phyloP scores from a whole-genome alignment of 1,284 basidiomycete genomes.

The Cutaneotrichosporon dermatis region DNA sequence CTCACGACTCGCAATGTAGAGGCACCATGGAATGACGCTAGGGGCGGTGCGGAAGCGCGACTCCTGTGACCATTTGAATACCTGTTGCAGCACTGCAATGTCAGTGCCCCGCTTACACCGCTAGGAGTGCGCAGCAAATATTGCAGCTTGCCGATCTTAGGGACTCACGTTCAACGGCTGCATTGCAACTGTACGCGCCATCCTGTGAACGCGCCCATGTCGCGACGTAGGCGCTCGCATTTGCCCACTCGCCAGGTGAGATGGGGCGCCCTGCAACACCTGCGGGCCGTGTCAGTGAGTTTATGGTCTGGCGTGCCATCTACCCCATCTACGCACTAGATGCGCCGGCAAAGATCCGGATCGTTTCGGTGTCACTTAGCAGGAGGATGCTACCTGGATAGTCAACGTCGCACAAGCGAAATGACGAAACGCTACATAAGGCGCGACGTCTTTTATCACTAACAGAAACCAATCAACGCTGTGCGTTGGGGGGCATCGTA shows the following conservation, averaged over 20 bases:
- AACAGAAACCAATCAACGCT: too few relatives aligned
- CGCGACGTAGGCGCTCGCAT: conserved; percentile 22
- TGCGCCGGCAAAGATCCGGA: conserved; percentile 14
- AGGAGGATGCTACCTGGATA: too few relatives aligned
- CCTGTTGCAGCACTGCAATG: background rate
- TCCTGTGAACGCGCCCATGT: conserved; percentile 24
- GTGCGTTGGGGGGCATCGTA: too few relatives aligned
- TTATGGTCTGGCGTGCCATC: too few relatives aligned
- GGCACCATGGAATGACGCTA: conserved; percentile 2
- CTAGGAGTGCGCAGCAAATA: too few relatives aligned
- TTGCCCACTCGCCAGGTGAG: conserved; percentile 26
- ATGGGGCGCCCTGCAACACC: conserved; percentile 16
- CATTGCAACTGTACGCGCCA: conserved; percentile 18
- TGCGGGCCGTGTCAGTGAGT: conserved; percentile 4
- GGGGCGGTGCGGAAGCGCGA: background rate
- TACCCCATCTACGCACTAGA: too few relatives aligned
- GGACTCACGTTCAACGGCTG: conserved; percentile 7
- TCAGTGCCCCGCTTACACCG: too few relatives aligned
- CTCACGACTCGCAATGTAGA: conserved; percentile 5
- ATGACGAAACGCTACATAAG: too few relatives aligned
- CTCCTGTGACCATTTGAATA: conserved; percentile 6
- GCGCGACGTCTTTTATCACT: too few relatives aligned
- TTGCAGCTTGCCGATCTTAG: too few relatives aligned
- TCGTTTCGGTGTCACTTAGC: too few relatives aligned
- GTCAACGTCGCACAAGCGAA: too few relatives aligned